Evolutionary conservation across 2,329 filamentous ascomycete species (phyloP), one percentile per base, ranked within the genome.

Genomic region (Aspergillus bombycis): DNA sequence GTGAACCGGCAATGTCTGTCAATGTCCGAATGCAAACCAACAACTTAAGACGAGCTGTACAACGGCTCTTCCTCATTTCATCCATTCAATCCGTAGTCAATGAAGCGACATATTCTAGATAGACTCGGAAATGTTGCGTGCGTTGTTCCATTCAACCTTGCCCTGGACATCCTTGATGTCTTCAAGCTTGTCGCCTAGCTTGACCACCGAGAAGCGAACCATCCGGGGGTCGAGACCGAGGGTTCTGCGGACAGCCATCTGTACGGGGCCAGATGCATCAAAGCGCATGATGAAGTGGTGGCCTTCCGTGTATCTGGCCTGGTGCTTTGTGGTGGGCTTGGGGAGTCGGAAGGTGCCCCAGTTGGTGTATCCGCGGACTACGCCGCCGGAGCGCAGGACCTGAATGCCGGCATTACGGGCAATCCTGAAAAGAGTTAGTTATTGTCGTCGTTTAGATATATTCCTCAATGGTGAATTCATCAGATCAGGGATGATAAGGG

Each of bases 281-380:
- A 97, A 99, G 72, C 95, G 92, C 91, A 99, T 92, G 75, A 96
- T 91, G 80, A 99, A 99, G 85, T 99, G 96, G 83, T 98, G 94
- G 61, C 95, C 95, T 70, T 89, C 86, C 68, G 87, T 87, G 85
- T 98, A 91, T 69, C 88, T 89, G 71, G 91, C 88, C 81, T 97
- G 93, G 79, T 96, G 90, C 75, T 90, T 90, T 66, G 89, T 89
- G 63, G 89, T 85, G 66, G 92, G 88, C 70, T 89, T 91, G 55
- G 95, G 94, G 21, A 99, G 90, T 55, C 90, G 85, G 82, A 95
- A 97, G 71, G 91, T 86, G 76, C 95, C 95, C 95, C 95, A 99
- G 85, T 99, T 99, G 71, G 90, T 90, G 75, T 96, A 86, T 76
- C 93, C 93, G 72, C 95, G 93, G 75, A 99, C 88, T 62, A 97